Conservation (phyloP, 2,329 filamentous ascomycete genomes). For the Pseudogymnoascus sp. region DNA sequence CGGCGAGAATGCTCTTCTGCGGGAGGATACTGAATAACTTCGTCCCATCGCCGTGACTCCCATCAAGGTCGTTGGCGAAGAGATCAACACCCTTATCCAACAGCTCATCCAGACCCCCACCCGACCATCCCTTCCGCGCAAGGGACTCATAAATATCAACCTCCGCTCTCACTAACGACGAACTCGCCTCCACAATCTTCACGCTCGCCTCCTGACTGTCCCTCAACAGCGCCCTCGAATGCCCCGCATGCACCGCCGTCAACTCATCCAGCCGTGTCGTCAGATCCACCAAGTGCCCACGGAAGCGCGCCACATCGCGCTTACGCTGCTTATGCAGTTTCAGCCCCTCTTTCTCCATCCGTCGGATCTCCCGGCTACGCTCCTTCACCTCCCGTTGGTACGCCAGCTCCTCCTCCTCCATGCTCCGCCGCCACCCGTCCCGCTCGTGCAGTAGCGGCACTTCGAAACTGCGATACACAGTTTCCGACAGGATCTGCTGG, state of each 20-base stretch:
- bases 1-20: constrained; percentile 56
- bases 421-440: constrained; percentile 56
- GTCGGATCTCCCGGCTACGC: constrained; percentile 54
- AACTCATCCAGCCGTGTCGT: constrained; percentile 57
- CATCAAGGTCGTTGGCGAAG: constrained; percentile 41
- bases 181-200: constrained; percentile 57
- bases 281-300: constrained; percentile 57
- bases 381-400: constrained; percentile 50
- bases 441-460: constrained; percentile 64
- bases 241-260: constrained; percentile 53
- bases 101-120: constrained; percentile 59
- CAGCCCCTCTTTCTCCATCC: constrained; percentile 58
- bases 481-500: constrained; percentile 63
- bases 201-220: constrained; percentile 60
- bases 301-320: constrained; percentile 55
- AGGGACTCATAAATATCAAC: constrained; percentile 64
- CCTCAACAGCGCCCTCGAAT: constrained; percentile 52
- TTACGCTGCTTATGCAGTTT: constrained; percentile 53
- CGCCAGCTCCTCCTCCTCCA: constrained; percentile 57
- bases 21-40: constrained; percentile 61
- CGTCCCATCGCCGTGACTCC: constrained; percentile 28
- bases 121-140: constrained; percentile 61
- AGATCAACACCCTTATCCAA: constrained; percentile 58
- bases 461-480: constrained; percentile 61
- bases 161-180: constrained; percentile 59